A percentile compares a stretch with the other conserved stretches of the same genome.
Conservation (phyloP, 805 yeast genomes). For the Lipomyces sp. region DNA sequence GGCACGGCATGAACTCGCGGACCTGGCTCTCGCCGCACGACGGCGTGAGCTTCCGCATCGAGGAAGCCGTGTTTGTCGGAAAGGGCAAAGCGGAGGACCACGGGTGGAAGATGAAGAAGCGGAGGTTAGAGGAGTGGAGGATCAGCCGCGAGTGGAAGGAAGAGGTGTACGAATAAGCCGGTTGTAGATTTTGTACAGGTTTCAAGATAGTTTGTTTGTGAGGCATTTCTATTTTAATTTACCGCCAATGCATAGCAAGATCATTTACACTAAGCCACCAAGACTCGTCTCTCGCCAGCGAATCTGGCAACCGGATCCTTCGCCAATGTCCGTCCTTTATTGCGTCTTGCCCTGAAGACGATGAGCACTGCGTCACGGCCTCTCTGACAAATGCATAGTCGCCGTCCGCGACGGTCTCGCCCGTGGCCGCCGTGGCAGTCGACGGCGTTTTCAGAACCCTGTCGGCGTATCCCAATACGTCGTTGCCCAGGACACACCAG, state of each 20-base stretch:
- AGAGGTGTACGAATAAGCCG: slow-evolving; percentile 14
- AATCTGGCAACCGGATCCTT: slow-evolving; percentile 20
- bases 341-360: neutral
- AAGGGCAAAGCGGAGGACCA: slow-evolving; percentile 36
- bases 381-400: neutral
- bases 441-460: slow-evolving; percentile 5
- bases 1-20: slow-evolving; percentile 71
- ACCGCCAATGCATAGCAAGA: slow-evolving; percentile 26
- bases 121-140: slow-evolving; percentile 38
- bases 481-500: slow-evolving; percentile 22
- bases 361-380: neutral
- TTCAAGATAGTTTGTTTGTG: neutral
- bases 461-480: slow-evolving; percentile 19
- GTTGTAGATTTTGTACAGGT: neutral
- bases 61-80: slow-evolving; percentile 44
- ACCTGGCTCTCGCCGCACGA: slow-evolving; percentile 71
- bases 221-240: neutral
- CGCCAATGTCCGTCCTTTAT: neutral
- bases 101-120: slow-evolving; percentile 35
- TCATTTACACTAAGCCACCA: slow-evolving; percentile 30
- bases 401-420: neutral
- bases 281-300: slow-evolving; percentile 13
- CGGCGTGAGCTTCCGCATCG: slow-evolving; percentile 71
- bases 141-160: slow-evolving; percentile 17
- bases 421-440: slow-evolving; percentile 13